These are phyloP conservation scores for Eucalyptus virginea DNA, from an alignment of 345 rosid genomes.

Conservation along the genomic window DNA sequence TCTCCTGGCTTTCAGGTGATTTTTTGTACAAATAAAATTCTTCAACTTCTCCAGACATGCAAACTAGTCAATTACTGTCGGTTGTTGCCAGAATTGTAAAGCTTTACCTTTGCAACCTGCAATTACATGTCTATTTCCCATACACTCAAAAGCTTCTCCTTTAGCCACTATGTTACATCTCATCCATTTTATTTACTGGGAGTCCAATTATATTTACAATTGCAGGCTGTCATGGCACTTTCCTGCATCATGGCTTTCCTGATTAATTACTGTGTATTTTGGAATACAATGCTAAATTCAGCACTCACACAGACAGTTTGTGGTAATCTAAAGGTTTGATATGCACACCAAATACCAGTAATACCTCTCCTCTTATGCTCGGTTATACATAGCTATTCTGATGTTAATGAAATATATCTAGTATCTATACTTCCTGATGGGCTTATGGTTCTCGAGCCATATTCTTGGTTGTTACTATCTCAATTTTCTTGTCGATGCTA, in stretches of 20 bases:
- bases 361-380: background rate
- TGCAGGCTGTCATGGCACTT: slow-evolving; percentile 30
- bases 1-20: slow-evolving; percentile 81
- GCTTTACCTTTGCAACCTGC: background rate
- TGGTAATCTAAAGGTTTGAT: slow-evolving; percentile 86
- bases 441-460: background rate
- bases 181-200: background rate
- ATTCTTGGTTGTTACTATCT: background rate
- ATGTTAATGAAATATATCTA: background rate
- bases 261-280: slow-evolving; percentile 88
- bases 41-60: background rate
- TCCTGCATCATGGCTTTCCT: slow-evolving; percentile 90
- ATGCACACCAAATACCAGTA: background rate
- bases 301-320: slow-evolving; percentile 95
- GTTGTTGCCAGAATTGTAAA: background rate
- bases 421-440: background rate
- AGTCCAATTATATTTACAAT: background rate
- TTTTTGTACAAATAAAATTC: background rate
- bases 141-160: background rate
- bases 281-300: slow-evolving; percentile 94
- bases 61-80: background rate
- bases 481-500: background rate
- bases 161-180: background rate
- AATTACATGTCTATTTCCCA: background rate
- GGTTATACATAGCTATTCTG: background rate